Evolutionary conservation across 495 filamentous ascomycete genomes (phyloP).

Genomic region (Podospora pseudopauciseta): DNA sequence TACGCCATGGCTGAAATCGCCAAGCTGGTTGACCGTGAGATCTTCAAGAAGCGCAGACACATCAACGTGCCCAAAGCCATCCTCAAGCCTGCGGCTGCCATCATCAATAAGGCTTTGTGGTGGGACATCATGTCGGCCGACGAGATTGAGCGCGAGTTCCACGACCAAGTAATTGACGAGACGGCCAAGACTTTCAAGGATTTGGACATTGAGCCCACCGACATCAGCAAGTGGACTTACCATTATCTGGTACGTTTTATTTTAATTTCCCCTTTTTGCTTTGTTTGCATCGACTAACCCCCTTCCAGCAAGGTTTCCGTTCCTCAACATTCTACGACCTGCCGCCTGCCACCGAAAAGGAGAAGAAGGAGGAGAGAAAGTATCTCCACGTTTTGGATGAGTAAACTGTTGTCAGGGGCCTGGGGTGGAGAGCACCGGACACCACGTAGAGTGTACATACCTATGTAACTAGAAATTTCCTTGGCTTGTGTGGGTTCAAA

Average conservation of each 20-base stretch:
- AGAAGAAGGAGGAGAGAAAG: constrained; percentile 92
- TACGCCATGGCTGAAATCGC: constrained; percentile 87
- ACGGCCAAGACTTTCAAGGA: constrained; percentile 94
- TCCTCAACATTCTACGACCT: constrained; percentile 82
- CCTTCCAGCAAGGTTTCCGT: constrained; percentile 72
- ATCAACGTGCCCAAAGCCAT: constrained; percentile 85
- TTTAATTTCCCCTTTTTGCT: not conserved
- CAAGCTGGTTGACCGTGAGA: constrained; percentile 84
- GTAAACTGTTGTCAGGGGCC: constrained; percentile 39
- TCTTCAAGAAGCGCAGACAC: constrained; percentile 81
- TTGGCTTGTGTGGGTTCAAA: constrained; percentile 17
- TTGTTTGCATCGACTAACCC: constrained; percentile 22
- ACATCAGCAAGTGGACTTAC: constrained; percentile 77
- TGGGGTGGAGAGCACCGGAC: constrained; percentile 15
- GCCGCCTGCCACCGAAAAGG: constrained; percentile 88
- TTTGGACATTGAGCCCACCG: constrained; percentile 79
- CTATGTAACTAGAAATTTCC: constrained; percentile 40
- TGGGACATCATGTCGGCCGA: constrained; percentile 83
- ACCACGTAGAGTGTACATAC: constrained; percentile 29
- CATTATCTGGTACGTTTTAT: constrained; percentile 76
- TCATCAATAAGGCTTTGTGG: constrained; percentile 79
- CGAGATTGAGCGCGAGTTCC: constrained; percentile 87
- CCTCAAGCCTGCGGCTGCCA: constrained; percentile 64
- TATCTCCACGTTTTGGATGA: constrained; percentile 92
- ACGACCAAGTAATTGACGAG: constrained; percentile 88